Base-by-base conservation (phyloP, 345 rosid species). In the Ricinus communis region DNA sequence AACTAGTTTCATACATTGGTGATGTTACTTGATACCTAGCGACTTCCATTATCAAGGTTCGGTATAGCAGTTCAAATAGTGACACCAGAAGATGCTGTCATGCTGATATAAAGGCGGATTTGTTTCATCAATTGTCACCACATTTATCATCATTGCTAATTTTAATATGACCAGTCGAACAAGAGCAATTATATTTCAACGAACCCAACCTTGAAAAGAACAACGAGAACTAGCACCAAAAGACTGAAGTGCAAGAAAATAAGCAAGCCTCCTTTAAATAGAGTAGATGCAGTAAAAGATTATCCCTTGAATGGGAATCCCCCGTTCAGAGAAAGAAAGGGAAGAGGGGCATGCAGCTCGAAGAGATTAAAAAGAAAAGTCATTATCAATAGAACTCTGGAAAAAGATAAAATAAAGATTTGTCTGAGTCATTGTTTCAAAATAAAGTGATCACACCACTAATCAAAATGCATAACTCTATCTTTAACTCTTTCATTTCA, bases 351-450 rank as follows among this genome's bases (percentile, higher is more conserved):
- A 11, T 8, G n/a, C 21, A 22, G n/a, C 6, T 43, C 5, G 7
- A 50, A 11, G 19, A 19, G n/a, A n/a, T 4, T 43, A 43, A 43
- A 43, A 4, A 4, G 21, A 27, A 65, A 13, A n/a, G 21, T 65
- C 4, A 30, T 65, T 47, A 49, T 19, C 56, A 28, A 65, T 31
- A 28, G 56, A 49, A 56, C 13, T 30, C 19, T 4, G 12, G 14
- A 56, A 13, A 28, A 56, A 50, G 11, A 2, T n/a, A n/a, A 22
- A n/a, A 18, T 45, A 36, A 57, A 6, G 15, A 19, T 4, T 52
- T 51, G 30, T 62, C 53, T 65, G 22, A 22, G 22, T 56, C 36
- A 27, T 50, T 31, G 59, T 67, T 67, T 41, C 30, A 27, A 40
- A 49, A 33, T 31, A 10, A 71, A 40, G 27, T 21, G 45, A 13